These are phyloP conservation scores for Mycena olivaceomarginata DNA, from an alignment of 768 basidiomycete genomes.

Conservation along the genomic window DNA sequence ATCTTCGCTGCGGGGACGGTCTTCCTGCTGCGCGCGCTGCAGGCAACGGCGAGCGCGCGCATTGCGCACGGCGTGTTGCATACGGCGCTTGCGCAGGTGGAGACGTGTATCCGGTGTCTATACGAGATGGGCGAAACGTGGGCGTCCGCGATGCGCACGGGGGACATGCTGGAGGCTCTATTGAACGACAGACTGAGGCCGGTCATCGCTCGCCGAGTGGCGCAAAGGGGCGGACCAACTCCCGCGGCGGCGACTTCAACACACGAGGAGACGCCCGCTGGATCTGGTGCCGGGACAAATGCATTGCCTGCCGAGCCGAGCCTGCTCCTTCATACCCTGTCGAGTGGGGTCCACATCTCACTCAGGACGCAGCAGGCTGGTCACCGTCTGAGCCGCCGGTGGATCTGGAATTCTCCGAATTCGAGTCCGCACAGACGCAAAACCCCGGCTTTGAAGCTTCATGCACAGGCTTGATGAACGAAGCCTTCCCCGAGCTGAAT, in stretches of 20 bases:
- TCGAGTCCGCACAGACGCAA: too few species aligned
- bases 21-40: slow-evolving; percentile 59
- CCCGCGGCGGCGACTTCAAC: neutral
- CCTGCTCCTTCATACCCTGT: too few species aligned
- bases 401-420: too few species aligned
- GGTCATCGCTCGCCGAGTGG: slow-evolving; percentile 28
- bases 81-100: slow-evolving; percentile 36
- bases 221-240: neutral
- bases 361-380: too few species aligned
- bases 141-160: slow-evolving; percentile 16
- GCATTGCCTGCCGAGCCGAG: too few species aligned
- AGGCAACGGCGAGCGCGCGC: slow-evolving; percentile 46
- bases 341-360: too few species aligned
- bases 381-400: too few species aligned
- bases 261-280: neutral
- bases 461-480: too few species aligned
- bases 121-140: slow-evolving; percentile 33
- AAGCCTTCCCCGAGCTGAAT: too few species aligned
- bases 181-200: slow-evolving; percentile 25
- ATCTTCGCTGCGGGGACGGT: slow-evolving; percentile 62
- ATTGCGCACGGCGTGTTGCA: slow-evolving; percentile 35
- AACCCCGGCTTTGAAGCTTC: too few species aligned
- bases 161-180: slow-evolving; percentile 16
- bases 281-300: neutral
- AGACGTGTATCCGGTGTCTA: slow-evolving; percentile 35